Base-by-base conservation (phyloP, 2,329 filamentous ascomycete species). In the Lasiodiplodia theobromae region DNA sequence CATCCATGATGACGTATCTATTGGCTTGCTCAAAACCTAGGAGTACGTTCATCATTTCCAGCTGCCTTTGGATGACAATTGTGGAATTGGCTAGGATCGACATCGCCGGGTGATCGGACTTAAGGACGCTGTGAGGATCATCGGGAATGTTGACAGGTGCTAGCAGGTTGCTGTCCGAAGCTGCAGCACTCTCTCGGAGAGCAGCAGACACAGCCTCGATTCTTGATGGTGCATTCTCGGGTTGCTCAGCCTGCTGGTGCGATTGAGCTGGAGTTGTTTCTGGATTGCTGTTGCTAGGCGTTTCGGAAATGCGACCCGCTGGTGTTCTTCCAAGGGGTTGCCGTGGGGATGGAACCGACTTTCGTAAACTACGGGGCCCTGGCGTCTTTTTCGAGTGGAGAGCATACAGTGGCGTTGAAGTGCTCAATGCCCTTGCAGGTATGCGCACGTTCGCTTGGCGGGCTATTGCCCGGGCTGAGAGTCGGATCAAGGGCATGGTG, bases 21-120 rank as follows among this genome's bases (percentile, higher is more conserved):
- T 90, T 90, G 14, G 88, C 88, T 75, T 91, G 88, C 76, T 91
- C 88, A 71, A 90, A 90, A 1, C 88, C 88, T 76, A 89, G 79
- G 73, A 91, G 82, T 11, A 90, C 81, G 76, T 90, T 90, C 86
- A 89, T 88, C 80, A 90, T 84, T 74, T 90, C 88, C 34, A 91
- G 74, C 73, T 90, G 87, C 38, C 88, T 81, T 71, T 89, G 87
- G 11, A 91, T 83, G 7, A 91, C 85, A 54, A 91, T 80, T 10
- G 86, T 85, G 2, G 87, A 89, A 73, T 90, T 89, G 53, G 85
- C 83, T 23, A 91, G 79, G 23, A 91, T 81, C 8, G 82, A 80
- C 66, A 84, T 83, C 1, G 88, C 87, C 0, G 88, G 88, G 71
- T 91, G 88, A 1, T 79, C 82, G 53, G 83, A 80, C 72, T 85